phyloP scores from a whole-genome alignment of 306 rosid genomes.

The Fragaria nilgerrensis region DNA sequence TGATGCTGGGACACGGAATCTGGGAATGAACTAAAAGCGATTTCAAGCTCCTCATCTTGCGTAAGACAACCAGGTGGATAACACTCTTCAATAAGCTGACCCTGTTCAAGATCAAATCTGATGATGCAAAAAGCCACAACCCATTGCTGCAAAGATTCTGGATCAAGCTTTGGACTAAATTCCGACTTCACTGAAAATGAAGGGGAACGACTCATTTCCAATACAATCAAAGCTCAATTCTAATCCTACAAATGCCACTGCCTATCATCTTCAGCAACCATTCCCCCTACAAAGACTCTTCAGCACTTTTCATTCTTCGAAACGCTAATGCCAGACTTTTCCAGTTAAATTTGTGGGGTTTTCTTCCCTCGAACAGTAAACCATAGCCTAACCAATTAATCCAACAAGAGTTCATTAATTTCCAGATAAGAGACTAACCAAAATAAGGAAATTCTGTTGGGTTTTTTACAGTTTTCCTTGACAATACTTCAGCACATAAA shows the following conservation, averaged over 20 bases:
- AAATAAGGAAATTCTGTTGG: background rate
- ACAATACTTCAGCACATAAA: background rate
- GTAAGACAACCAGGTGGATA: slow-evolving; percentile 70
- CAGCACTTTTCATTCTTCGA: slow-evolving; percentile 27
- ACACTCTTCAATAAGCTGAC: slow-evolving; percentile 95
- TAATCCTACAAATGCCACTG: slow-evolving; percentile 35
- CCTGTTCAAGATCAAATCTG: slow-evolving; percentile 89
- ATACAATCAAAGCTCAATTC: slow-evolving; percentile 24
- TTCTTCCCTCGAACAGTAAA: slow-evolving; percentile 27
- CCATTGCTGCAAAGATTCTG: slow-evolving; percentile 66
- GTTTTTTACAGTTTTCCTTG: background rate
- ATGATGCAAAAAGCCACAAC: slow-evolving; percentile 74
- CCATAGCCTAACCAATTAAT: slow-evolving; percentile 28
- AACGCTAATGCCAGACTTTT: slow-evolving; percentile 19
- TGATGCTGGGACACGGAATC: slow-evolving; percentile 90
- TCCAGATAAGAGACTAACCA: background rate
- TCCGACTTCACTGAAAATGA: slow-evolving; percentile 71
- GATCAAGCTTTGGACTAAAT: slow-evolving; percentile 62
- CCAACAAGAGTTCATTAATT: slow-evolving; percentile 19
- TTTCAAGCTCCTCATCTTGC: slow-evolving; percentile 78
- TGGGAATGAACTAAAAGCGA: slow-evolving; percentile 78
- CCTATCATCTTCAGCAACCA: slow-evolving; percentile 27
- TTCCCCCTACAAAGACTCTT: slow-evolving; percentile 31
- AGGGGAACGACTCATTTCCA: slow-evolving; percentile 79
- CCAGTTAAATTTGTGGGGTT: slow-evolving; percentile 2